Evolutionary conservation across 1,139 yeast genomes (phyloP).

Genomic region (Pichia sp.): DNA sequence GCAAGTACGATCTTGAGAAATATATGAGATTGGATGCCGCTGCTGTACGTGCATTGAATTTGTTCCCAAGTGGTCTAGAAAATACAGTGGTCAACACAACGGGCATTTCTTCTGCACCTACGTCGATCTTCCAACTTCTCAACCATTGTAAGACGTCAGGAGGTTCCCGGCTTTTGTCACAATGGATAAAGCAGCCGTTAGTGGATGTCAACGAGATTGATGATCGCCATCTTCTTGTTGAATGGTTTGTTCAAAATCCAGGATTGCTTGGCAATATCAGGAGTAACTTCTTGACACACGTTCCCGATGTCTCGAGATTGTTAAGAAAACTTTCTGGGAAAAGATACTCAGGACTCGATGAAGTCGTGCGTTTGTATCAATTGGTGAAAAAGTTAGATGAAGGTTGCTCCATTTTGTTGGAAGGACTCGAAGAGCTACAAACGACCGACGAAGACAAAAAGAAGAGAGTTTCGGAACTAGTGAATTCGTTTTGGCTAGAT

Average conservation of each 20-base stretch:
- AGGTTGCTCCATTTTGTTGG: conserved; percentile 47
- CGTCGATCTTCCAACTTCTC: conserved; percentile 74
- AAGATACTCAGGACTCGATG: conserved; percentile 52
- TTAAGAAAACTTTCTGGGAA: conserved; percentile 56
- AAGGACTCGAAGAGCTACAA: conserved; percentile 37
- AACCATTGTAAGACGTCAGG: conserved; percentile 84
- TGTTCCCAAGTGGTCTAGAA: conserved; percentile 54
- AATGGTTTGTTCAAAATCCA: conserved; percentile 64
- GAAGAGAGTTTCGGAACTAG: conserved; percentile 29
- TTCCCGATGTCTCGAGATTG: conserved; percentile 79
- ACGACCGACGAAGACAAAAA: conserved; percentile 25
- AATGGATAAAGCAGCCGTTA: conserved; percentile 95
- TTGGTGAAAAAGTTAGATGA: conserved; percentile 68
- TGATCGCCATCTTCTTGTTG: conserved; percentile 71
- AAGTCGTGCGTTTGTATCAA: conserved; percentile 86
- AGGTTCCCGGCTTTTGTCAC: conserved; percentile 80
- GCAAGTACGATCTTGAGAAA: conserved; percentile 64
- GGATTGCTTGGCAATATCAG: conserved; percentile 61
- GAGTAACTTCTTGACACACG: conserved; percentile 60
- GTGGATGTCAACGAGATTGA: conserved; percentile 56
- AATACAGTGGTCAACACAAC: neutral
- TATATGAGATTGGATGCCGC: conserved; percentile 89
- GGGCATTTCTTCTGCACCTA: conserved; percentile 34
- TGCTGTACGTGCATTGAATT: conserved; percentile 80
- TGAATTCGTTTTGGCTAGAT: conserved; percentile 50